Evolutionary conservation across 805 yeast species (phyloP).

Genomic region (Brettanomyces anomalus): DNA sequence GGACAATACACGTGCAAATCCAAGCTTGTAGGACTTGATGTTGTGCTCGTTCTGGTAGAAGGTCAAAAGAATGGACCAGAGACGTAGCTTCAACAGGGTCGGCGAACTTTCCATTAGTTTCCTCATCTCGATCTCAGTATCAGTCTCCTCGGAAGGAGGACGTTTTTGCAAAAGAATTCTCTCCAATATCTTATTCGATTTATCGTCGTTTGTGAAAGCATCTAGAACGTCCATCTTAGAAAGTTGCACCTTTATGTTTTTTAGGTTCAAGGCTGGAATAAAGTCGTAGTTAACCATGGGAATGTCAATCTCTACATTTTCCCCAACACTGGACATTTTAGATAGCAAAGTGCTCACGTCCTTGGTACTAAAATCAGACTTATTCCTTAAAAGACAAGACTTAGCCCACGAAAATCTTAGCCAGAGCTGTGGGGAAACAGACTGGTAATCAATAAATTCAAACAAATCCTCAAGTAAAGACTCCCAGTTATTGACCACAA

Average conservation of each 20-base stretch:
- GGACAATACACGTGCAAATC: slow-evolving; percentile 43
- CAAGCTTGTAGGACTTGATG: slow-evolving; percentile 30
- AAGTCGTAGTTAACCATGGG: slow-evolving; percentile 48
- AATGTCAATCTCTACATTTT: slow-evolving; percentile 22
- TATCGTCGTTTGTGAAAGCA: slow-evolving; percentile 45
- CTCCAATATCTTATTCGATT: slow-evolving; percentile 19
- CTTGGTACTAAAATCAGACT: slow-evolving; percentile 20
- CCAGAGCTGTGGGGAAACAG: slow-evolving; percentile 8
- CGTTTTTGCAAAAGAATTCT: slow-evolving; percentile 11
- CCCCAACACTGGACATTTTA: slow-evolving; percentile 16
- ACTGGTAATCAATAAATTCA: neutral
- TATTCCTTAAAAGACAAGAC: slow-evolving; percentile 34
- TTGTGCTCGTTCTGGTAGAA: slow-evolving; percentile 33
- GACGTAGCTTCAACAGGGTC: slow-evolving; percentile 52
- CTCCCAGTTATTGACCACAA: slow-evolving; percentile 43
- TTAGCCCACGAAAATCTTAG: slow-evolving; percentile 41
- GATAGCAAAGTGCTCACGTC: slow-evolving; percentile 25
- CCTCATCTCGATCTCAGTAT: slow-evolving; percentile 43
- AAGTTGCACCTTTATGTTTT: slow-evolving; percentile 48
- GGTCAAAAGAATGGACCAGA: slow-evolving; percentile 68
- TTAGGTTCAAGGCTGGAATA: slow-evolving; percentile 46
- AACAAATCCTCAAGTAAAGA: slow-evolving; percentile 24
- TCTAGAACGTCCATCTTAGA: slow-evolving; percentile 66
- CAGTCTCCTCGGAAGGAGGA: slow-evolving; percentile 9
- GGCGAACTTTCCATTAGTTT: slow-evolving; percentile 56